A percentile compares a stretch with the other conserved stretches of the same genome.
Conservation (phyloP, 2,329 filamentous ascomycete genomes). For the Ophioceras dolichostomum region DNA sequence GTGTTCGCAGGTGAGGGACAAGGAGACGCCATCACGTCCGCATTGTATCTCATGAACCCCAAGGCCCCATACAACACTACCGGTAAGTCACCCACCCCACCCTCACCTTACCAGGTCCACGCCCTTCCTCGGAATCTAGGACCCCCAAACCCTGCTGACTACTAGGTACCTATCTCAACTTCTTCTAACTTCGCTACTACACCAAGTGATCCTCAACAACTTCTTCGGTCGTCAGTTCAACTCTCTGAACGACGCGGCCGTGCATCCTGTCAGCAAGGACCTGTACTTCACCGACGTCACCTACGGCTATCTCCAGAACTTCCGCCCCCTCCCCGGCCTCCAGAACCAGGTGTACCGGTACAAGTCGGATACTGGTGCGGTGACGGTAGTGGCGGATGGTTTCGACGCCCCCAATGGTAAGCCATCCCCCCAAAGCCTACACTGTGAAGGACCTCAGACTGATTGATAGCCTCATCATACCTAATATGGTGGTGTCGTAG, state of each 20-base stretch:
- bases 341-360: conserved; percentile 48
- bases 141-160: no score
- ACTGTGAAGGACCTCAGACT: no score
- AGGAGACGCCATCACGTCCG: conserved; percentile 25
- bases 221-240: conserved; percentile 48
- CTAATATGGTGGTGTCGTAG: conserved; percentile 15
- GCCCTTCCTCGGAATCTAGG: no score
- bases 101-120: no score
- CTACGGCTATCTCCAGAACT: conserved; percentile 47
- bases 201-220: conserved; percentile 44
- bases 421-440: no score
- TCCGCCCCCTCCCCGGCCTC: conserved; percentile 38
- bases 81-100: conserved; percentile 14
- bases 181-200: no score
- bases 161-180: no score
- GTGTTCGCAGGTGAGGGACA: conserved; percentile 38
- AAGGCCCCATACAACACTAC: conserved; percentile 36
- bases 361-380: conserved; percentile 32
- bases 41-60: conserved; percentile 30
- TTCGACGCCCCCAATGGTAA: conserved; percentile 41
- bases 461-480: background rate
- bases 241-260: conserved; percentile 44
- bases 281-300: conserved; percentile 54
- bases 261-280: conserved; percentile 40
- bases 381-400: conserved; percentile 44